Percentiles rank a stretch among this genome's conserved stretches.
Evolutionary conservation across 352 stramenopile species (phyloP).

Genomic region (Phytophthora ramorum): DNA sequence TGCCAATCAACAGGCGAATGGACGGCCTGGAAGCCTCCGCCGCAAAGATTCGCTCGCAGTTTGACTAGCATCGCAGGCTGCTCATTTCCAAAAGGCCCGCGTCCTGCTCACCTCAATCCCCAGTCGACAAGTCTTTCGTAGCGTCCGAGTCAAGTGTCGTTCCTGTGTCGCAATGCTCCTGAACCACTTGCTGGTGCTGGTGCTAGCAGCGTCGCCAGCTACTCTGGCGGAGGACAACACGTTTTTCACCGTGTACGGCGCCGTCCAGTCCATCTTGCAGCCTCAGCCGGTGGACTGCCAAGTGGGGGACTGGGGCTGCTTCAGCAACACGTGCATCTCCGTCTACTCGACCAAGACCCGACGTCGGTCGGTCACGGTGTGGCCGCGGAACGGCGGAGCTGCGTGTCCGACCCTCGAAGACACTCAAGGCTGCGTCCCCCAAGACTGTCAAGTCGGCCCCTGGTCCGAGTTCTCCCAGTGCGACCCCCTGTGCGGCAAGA

Average conservation of each 20-base stretch:
- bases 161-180: constrained; percentile 9
- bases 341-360: constrained; percentile 47
- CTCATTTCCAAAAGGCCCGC: constrained; percentile 26
- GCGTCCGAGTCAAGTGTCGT: constrained; percentile 5
- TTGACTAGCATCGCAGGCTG: constrained; percentile 14
- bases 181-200: constrained; percentile 13
- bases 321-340: constrained; percentile 35
- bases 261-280: constrained; percentile 1
- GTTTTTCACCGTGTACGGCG: neutral
- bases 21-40: neutral
- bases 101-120: constrained; percentile 8
- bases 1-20: constrained; percentile 19
- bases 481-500: constrained; percentile 35
- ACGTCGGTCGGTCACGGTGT: constrained; percentile 38
- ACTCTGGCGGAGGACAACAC: constrained; percentile 21
- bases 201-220: neutral
- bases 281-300: constrained; percentile 34
- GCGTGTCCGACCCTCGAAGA: constrained; percentile 56
- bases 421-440: constrained; percentile 45
- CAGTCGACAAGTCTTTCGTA: constrained; percentile 18
- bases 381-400: constrained; percentile 38
- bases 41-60: constrained; percentile 16
- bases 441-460: constrained; percentile 46
- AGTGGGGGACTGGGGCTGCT: constrained; percentile 50
- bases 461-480: constrained; percentile 45